Evolutionary conservation across 2,329 filamentous ascomycete genomes (phyloP), one percentile per base, ranked within the genome.

Genomic region (Pseudogymnoascus sp.): DNA sequence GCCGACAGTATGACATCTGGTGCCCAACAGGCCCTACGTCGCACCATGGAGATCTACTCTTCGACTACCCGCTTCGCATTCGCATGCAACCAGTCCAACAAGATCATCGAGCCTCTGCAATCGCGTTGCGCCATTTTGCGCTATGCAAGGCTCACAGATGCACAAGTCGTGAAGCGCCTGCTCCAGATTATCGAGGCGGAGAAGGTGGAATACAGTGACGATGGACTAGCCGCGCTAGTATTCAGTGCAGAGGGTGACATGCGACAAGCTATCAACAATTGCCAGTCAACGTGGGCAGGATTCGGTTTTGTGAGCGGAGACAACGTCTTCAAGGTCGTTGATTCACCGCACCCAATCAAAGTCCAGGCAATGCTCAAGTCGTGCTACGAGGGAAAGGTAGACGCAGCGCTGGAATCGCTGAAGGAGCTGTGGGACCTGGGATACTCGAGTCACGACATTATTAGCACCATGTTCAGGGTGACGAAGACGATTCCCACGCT

Each of bases 1-100:
- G 95, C 95, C 64, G 95, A 99, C 81, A 93, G 88, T 75, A 99
- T 99, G 95, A 99, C 95, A 0, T 90, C 90, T 23, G 95, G 95
- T 62, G 95, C 95, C 1, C 95, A 99, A 75, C 95, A 97, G 77
- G 95, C 95, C 19, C 83, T 99, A 37, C 86, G 95, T 69, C 83
- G 95, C 66, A 99, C 95, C 0, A 99, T 99, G 95, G 95, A 99
- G 76, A 99, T 97, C 61, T 97, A 97, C 79, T 96, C 91, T 44
- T 88, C 92, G 67, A 99, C 95, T 1, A 99, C 95, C 1, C 85
- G 95, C 64, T 99, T 99, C 73, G 95, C 95, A 0, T 99, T 99
- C 72, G 95, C 95, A 1, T 99, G 95, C 81, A 99, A 99, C 76
- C 91, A 96, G 79, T 95, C 90, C 66, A 99, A 97, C 80, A 99